A percentile compares a stretch with the other conserved stretches of the same genome.
Conservation (phyloP, 2,329 filamentous ascomycete genomes). For the Coniochaeta sp. region DNA sequence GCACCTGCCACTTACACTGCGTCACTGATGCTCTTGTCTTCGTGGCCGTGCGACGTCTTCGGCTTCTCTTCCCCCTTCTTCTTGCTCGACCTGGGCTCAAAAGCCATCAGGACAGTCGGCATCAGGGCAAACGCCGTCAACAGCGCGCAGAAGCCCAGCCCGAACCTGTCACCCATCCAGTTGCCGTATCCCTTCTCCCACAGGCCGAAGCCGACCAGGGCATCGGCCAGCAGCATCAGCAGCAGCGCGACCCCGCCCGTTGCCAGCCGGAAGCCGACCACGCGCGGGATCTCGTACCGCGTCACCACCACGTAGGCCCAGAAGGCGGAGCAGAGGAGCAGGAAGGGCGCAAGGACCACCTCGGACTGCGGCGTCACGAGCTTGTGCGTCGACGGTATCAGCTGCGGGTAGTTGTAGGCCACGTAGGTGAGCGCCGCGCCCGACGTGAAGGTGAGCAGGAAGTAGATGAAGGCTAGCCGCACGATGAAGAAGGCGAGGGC, state of each 20-base stretch:
- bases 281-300: slow-evolving; percentile 20
- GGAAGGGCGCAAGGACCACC: slow-evolving; percentile 9
- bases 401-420: slow-evolving; percentile 7
- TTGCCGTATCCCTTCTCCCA: slow-evolving; percentile 12
- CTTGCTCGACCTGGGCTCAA: slow-evolving; percentile 20
- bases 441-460: slow-evolving; percentile 18
- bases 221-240: slow-evolving; percentile 15
- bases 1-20: slow-evolving; percentile 5
- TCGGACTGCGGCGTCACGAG: slow-evolving; percentile 5
- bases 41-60: slow-evolving; percentile 22
- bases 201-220: slow-evolving; percentile 9
- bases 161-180: slow-evolving; percentile 12
- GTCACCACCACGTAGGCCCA: slow-evolving; percentile 18
- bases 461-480: slow-evolving; percentile 23
- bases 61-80: slow-evolving; percentile 24
- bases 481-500: slow-evolving; percentile 26
- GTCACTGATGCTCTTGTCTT: slow-evolving; percentile 8
- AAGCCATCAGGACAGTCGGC: slow-evolving; percentile 17
- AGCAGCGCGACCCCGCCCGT: slow-evolving; percentile 18
- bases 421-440: slow-evolving; percentile 10
- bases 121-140: slow-evolving; percentile 15
- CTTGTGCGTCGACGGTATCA: slow-evolving; percentile 6
- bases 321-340: slow-evolving; percentile 11
- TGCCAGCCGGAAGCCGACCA: slow-evolving; percentile 19
- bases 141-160: slow-evolving; percentile 3